A percentile compares a stretch with the other conserved stretches of the same genome.
These are phyloP conservation scores for Aspergillus japonicus DNA, from an alignment of 2,329 filamentous ascomycete genomes.

Conservation along the genomic window DNA sequence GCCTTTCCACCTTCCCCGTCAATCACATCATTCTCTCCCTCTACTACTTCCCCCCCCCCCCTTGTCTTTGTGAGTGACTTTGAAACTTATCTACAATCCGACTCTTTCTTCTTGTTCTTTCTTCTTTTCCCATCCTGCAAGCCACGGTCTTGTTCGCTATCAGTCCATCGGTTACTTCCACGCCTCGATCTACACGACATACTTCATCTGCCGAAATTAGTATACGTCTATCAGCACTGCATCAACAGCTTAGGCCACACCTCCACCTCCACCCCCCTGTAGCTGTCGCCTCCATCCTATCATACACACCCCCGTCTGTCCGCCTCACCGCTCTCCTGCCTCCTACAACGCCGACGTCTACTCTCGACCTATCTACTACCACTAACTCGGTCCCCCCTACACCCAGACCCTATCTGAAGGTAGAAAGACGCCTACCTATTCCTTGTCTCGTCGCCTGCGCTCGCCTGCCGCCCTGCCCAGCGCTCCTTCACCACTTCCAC, in stretches of 20 bases:
- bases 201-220: background rate
- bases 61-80: background rate
- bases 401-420: background rate
- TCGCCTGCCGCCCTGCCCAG: background rate
- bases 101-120: background rate
- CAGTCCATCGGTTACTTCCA: background rate
- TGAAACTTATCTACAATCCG: conserved; percentile 3
- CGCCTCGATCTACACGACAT: background rate
- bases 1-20: conserved; percentile 14
- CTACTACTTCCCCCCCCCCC: conserved; percentile 5
- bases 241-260: conserved; percentile 5
- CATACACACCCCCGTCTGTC: conserved; percentile 12
- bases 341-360: conserved; percentile 3
- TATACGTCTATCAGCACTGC: background rate
- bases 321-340: conserved; percentile 22
- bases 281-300: conserved; percentile 12
- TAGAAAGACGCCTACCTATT: background rate
- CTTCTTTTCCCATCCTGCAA: conserved; percentile 1
- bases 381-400: background rate
- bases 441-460: background rate
- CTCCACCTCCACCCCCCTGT: conserved; percentile 4
- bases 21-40: conserved; percentile 31
- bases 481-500: background rate
- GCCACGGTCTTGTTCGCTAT: conserved; percentile 2
- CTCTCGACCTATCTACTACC: background rate